phyloP scores from a whole-genome alignment of 139 green algal species.

The Deuterostichococcus epilithicus region DNA sequence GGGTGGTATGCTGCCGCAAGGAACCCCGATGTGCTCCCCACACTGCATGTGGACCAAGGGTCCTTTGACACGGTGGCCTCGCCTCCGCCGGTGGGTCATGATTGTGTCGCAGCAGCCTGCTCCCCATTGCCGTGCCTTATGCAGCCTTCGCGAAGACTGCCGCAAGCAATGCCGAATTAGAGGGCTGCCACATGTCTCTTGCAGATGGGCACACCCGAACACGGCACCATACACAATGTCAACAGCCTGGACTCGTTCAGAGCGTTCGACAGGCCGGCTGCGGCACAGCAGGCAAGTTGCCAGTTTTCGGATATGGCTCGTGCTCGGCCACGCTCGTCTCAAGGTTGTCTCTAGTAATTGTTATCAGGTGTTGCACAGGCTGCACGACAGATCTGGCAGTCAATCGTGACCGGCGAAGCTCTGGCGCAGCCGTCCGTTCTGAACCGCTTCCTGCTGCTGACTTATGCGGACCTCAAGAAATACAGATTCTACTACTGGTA shows the following conservation, averaged over 20 bases:
- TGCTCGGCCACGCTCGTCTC: no score
- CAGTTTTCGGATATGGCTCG: not conserved
- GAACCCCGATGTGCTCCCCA: constrained; percentile 13
- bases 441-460: constrained; percentile 62
- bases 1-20: constrained; percentile 13
- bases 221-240: constrained; percentile 40
- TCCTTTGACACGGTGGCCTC: not conserved
- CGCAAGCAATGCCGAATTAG: no score
- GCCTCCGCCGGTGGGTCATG: not conserved
- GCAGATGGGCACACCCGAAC: not conserved
- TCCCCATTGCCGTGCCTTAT: no score
- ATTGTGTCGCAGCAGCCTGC: no score
- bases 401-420: constrained; percentile 56
- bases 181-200: not conserved
- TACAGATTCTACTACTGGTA: constrained; percentile 84
- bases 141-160: no score
- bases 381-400: constrained; percentile 47
- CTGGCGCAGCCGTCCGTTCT: constrained; percentile 26
- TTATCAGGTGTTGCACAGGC: no score
- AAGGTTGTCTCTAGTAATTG: no score
- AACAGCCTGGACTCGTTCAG: constrained; percentile 81
- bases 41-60: constrained; percentile 7
- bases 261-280: constrained; percentile 28
- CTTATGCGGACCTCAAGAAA: constrained; percentile 88
- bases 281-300: no score